These are phyloP conservation scores for Solanum arcanum DNA, from an alignment of 257 asterid genomes.

Conservation along the genomic window DNA sequence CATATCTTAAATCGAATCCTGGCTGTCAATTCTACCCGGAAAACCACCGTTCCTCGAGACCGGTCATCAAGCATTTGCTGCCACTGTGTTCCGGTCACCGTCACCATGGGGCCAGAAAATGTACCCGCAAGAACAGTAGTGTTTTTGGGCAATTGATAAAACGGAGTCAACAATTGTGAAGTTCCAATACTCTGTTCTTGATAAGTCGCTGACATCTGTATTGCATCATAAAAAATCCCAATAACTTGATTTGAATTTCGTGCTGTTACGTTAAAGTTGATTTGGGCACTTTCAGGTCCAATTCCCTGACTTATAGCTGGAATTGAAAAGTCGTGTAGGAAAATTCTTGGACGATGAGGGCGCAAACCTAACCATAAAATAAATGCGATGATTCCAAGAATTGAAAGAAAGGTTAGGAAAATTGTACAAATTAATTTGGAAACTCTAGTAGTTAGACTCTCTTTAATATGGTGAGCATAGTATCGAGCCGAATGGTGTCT, in stretches of 20 bases:
- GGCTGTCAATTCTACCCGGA: slow-evolving; percentile 46
- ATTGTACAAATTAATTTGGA: slow-evolving; percentile 67
- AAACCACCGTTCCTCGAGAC: slow-evolving; percentile 40
- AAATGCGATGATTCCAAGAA: slow-evolving; percentile 57
- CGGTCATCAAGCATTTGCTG: slow-evolving; percentile 30
- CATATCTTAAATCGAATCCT: slow-evolving; percentile 60
- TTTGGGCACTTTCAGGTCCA: slow-evolving; percentile 30
- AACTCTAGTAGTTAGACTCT: slow-evolving; percentile 60
- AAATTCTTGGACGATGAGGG: slow-evolving; percentile 83
- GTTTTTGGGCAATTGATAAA: slow-evolving; percentile 66
- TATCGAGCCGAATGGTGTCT: slow-evolving; percentile 70
- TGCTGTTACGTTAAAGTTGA: slow-evolving; percentile 51
- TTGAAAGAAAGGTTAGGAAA: slow-evolving; percentile 41
- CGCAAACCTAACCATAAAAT: slow-evolving; percentile 83
- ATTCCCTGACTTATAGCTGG: slow-evolving; percentile 27
- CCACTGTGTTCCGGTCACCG: slow-evolving; percentile 33
- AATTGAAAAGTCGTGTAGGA: slow-evolving; percentile 45
- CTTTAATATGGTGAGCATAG: slow-evolving; percentile 75
- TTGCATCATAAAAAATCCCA: slow-evolving; percentile 50
- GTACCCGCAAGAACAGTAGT: slow-evolving; percentile 40
- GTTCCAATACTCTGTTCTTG: slow-evolving; percentile 40
- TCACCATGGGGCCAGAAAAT: slow-evolving; percentile 41
- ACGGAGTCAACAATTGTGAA: slow-evolving; percentile 26
- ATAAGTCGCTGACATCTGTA: slow-evolving; percentile 38
- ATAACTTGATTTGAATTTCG: slow-evolving; percentile 61